Evolutionary conservation across 257 asterid species (phyloP).

Genomic region (Jacaranda copaia): DNA sequence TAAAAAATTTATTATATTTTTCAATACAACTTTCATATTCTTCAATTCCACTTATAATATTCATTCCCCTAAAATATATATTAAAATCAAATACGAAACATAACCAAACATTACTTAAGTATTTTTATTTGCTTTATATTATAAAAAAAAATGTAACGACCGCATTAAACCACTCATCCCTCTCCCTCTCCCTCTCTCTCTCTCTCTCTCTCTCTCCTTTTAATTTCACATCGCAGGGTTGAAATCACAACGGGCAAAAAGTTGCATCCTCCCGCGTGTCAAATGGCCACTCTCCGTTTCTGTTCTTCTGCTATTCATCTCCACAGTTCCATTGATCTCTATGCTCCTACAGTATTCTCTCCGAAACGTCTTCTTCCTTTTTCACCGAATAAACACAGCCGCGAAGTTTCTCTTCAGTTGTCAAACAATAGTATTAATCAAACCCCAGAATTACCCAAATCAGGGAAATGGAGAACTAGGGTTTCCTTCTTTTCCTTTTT

Average conservation of each 20-base stretch:
- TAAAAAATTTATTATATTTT: too few species aligned
- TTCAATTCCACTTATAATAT: too few species aligned
- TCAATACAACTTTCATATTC: too few species aligned
- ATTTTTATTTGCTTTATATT: too few species aligned
- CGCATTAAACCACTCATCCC: too few species aligned
- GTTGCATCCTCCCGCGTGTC: background rate
- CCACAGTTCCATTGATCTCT: slow-evolving; percentile 12
- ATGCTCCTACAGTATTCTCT: slow-evolving; percentile 15
- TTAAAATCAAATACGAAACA: too few species aligned
- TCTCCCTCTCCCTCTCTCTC: too few species aligned
- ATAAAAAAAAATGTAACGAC: too few species aligned
- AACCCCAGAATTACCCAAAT: background rate
- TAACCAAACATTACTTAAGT: too few species aligned
- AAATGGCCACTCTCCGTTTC: slow-evolving; percentile 46
- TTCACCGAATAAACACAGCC: slow-evolving; percentile 9
- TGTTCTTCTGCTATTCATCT: slow-evolving; percentile 27
- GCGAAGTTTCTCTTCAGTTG: slow-evolving; percentile 1
- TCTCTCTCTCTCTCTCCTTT: too few species aligned
- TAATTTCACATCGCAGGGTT: background rate
- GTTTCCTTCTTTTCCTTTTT: slow-evolving; percentile 53
- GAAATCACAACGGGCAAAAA: slow-evolving; percentile 7
- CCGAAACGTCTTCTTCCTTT: slow-evolving; percentile 22
- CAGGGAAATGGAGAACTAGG: slow-evolving; percentile 51
- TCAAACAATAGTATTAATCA: background rate
- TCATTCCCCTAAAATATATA: too few species aligned